Percentiles rank a stretch among this genome's conserved stretches.
Conservation (phyloP, 1,284 basidiomycete species). For the Ganoderma leucocontextum region DNA sequence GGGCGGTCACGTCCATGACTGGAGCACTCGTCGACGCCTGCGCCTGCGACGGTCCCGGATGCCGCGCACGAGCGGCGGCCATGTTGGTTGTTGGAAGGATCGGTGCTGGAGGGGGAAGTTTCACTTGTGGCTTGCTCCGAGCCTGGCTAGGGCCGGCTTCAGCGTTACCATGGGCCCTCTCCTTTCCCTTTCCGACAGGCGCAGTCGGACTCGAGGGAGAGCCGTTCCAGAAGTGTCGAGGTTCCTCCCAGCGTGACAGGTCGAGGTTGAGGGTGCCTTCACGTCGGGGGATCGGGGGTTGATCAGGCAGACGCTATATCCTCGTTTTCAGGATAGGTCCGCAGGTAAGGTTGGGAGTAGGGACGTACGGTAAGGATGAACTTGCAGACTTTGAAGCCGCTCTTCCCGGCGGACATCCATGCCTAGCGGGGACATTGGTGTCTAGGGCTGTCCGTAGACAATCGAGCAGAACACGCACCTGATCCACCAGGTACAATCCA, state of each 20-base stretch:
- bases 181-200: neutral
- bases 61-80: neutral
- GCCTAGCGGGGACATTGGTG: conserved; percentile 19
- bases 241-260: conserved; percentile 18
- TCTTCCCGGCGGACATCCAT: conserved; percentile 32
- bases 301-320: conserved; percentile 29
- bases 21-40: conserved; percentile 10
- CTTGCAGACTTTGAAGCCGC: conserved; percentile 36
- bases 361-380: conserved; percentile 24
- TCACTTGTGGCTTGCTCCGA: neutral
- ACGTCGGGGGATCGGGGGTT: conserved; percentile 31
- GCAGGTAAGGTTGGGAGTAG: neutral
- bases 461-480: conserved; percentile 17
- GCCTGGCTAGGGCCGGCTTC: neutral
- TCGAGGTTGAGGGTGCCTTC: conserved; percentile 19
- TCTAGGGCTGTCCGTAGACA: neutral
- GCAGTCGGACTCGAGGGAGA: neutral
- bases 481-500: conserved; percentile 51
- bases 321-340: no score
- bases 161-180: neutral
- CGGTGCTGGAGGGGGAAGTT: neutral
- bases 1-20: conserved; percentile 14
- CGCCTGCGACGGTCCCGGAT: neutral
- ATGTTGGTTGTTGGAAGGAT: conserved; percentile 26
- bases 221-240: conserved; percentile 19